Conservation (phyloP, 148 eudicot species). For the Amaranthus cruentus region DNA sequence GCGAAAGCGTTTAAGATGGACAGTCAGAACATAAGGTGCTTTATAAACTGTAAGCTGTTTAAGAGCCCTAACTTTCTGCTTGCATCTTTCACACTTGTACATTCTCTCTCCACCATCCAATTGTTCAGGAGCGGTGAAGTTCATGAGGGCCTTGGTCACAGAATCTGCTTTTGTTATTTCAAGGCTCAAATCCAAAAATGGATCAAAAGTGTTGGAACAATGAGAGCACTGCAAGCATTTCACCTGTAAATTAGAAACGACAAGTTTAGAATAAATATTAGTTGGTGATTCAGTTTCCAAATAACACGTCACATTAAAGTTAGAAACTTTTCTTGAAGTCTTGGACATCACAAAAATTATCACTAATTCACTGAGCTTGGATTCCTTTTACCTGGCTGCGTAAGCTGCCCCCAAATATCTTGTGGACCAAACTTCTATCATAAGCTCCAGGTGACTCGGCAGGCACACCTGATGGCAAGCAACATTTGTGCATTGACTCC, state of each 20-base stretch:
- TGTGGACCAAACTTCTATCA: conserved; percentile 89
- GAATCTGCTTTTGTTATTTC: conserved; percentile 83
- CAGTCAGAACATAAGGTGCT: conserved; percentile 77
- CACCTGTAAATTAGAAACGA: conserved; percentile 45
- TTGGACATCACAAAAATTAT: not conserved
- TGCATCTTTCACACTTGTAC: conserved; percentile 84
- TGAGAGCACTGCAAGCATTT: conserved; percentile 83
- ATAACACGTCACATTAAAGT: not conserved
- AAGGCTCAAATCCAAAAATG: conserved; percentile 87
- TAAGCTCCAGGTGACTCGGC: conserved; percentile 87
- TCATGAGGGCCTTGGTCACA: conserved; percentile 55
- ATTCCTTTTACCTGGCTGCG: conserved; percentile 62
- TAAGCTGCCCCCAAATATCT: conserved; percentile 88
- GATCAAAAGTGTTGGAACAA: conserved; percentile 83
- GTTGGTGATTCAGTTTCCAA: not conserved
- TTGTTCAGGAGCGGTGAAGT: conserved; percentile 77
- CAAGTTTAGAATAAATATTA: not conserved
- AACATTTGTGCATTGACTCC: conserved; percentile 93
- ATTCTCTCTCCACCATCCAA: conserved; percentile 88
- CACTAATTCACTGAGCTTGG: not conserved
- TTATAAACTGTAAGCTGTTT: conserved; percentile 78
- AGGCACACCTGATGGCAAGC: conserved; percentile 85
- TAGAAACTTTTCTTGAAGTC: not conserved
- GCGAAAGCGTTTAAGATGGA: conserved; percentile 87
- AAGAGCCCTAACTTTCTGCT: conserved; percentile 82